These are phyloP conservation scores for Tylopilus plumbeoviolaceoides DNA, from an alignment of 768 basidiomycete species.

Conservation along the genomic window DNA sequence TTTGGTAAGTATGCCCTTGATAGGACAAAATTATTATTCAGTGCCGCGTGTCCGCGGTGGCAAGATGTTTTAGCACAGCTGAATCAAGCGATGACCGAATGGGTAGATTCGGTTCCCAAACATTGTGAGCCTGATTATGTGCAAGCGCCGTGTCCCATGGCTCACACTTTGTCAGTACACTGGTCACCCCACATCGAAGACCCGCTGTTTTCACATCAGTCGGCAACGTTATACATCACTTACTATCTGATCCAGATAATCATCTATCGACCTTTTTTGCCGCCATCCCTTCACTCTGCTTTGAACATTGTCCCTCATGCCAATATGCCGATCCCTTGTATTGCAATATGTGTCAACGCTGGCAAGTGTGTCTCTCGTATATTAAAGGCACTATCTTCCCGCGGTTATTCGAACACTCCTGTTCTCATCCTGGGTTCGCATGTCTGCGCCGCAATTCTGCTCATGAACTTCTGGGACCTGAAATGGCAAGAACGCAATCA, in stretches of 20 bases:
- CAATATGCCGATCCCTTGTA: slow-evolving; percentile 44
- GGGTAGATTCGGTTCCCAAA: slow-evolving; percentile 65
- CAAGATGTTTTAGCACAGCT: slow-evolving; percentile 62
- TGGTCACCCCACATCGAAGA: slow-evolving; percentile 56
- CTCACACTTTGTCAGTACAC: slow-evolving; percentile 36
- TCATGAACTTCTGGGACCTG: slow-evolving; percentile 57
- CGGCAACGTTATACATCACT: slow-evolving; percentile 50
- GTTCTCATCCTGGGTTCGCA: slow-evolving; percentile 44
- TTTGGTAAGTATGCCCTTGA: slow-evolving; percentile 60
- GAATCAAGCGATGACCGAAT: slow-evolving; percentile 66
- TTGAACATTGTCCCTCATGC: slow-evolving; percentile 22
- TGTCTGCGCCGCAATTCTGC: slow-evolving; percentile 47
- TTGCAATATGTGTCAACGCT: slow-evolving; percentile 57
- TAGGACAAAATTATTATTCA: slow-evolving; percentile 53
- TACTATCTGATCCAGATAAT: slow-evolving; percentile 65
- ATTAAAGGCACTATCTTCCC: slow-evolving; percentile 46
- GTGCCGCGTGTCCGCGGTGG: slow-evolving; percentile 50
- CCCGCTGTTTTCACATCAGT: slow-evolving; percentile 48
- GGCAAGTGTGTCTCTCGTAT: slow-evolving; percentile 59
- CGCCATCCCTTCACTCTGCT: slow-evolving; percentile 31
- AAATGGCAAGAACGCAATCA: slow-evolving; percentile 43
- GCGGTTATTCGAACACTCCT: slow-evolving; percentile 42
- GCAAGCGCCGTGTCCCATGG: neutral
- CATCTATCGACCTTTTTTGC: slow-evolving; percentile 68
- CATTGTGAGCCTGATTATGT: slow-evolving; percentile 46